A percentile compares a stretch with the other conserved stretches of the same genome.
Conservation (phyloP, 306 rosid genomes). For the Rubus idaeus region DNA sequence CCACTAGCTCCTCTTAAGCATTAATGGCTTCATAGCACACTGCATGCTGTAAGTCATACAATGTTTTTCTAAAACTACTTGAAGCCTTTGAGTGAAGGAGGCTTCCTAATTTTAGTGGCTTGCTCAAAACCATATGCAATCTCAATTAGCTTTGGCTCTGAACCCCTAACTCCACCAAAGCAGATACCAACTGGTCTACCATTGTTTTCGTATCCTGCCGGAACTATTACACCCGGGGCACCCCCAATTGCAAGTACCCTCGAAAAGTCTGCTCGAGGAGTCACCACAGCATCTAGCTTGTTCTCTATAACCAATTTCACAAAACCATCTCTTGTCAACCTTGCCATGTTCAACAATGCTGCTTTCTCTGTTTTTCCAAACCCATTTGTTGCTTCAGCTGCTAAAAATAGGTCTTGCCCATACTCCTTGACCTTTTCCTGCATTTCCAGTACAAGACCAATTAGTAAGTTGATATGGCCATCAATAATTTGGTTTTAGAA, state of each 20-base stretch:
- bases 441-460: not conserved
- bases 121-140: constrained; percentile 38
- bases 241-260: constrained; percentile 31
- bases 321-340: constrained; percentile 43
- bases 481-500: not conserved
- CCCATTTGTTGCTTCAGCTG: constrained; percentile 48
- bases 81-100: constrained; percentile 26
- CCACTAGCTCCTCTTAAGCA: not conserved
- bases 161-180: constrained; percentile 41
- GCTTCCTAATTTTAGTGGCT: constrained; percentile 33
- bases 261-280: not conserved
- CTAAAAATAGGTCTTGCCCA: constrained; percentile 49
- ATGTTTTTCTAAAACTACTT: not conserved
- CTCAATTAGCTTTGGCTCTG: constrained; percentile 37
- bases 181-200: constrained; percentile 36
- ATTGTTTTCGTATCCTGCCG: constrained; percentile 31
- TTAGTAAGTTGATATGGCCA: not conserved
- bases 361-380: constrained; percentile 35
- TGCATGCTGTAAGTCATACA: not conserved
- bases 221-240: constrained; percentile 35
- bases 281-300: constrained; percentile 50
- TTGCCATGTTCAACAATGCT: constrained; percentile 33
- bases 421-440: constrained; percentile 50
- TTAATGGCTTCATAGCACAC: not conserved
- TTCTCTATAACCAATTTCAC: constrained; percentile 42